Percentiles rank a stretch among this genome's conserved stretches.
phyloP scores from a whole-genome alignment of 2,329 filamentous ascomycete genomes.

The Curvularia hawaiiensis region DNA sequence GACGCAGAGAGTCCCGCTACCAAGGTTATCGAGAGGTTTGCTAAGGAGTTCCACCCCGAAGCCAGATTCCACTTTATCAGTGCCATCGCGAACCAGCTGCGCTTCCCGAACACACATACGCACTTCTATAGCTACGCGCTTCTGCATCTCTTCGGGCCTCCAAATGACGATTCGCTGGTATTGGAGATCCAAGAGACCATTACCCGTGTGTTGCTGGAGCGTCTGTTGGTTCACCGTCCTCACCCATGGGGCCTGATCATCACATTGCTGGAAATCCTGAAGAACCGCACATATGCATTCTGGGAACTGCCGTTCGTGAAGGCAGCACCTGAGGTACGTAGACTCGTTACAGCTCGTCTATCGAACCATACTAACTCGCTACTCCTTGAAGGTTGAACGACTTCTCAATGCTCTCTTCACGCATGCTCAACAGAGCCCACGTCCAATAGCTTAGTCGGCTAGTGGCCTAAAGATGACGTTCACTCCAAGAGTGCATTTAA shows the following conservation, averaged over 20 bases:
- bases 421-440: slow-evolving; percentile 55
- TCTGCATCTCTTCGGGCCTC: slow-evolving; percentile 75
- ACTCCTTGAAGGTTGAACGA: slow-evolving; percentile 49
- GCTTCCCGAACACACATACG: slow-evolving; percentile 87
- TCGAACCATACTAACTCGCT: slow-evolving; percentile 23
- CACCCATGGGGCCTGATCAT: slow-evolving; percentile 96
- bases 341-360: slow-evolving; percentile 7
- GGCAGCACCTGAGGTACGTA: slow-evolving; percentile 73
- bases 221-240: slow-evolving; percentile 84
- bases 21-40: slow-evolving; percentile 74
- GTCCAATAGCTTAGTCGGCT: slow-evolving; percentile 36
- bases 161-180: slow-evolving; percentile 63
- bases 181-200: slow-evolving; percentile 90
- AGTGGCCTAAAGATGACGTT: slow-evolving; percentile 13
- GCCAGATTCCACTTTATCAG: slow-evolving; percentile 82
- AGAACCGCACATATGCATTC: slow-evolving; percentile 89
- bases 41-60: slow-evolving; percentile 75
- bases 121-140: slow-evolving; percentile 90
- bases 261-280: slow-evolving; percentile 85
- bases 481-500: slow-evolving; percentile 20
- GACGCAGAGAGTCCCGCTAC: slow-evolving; percentile 69
- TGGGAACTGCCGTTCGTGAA: slow-evolving; percentile 94
- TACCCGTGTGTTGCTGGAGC: slow-evolving; percentile 84
- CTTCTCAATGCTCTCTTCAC: slow-evolving; percentile 54
- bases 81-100: slow-evolving; percentile 88